A percentile compares a stretch with the other conserved stretches of the same genome.
phyloP scores from a whole-genome alignment of 768 basidiomycete species.

The Termitomyces sp. region DNA sequence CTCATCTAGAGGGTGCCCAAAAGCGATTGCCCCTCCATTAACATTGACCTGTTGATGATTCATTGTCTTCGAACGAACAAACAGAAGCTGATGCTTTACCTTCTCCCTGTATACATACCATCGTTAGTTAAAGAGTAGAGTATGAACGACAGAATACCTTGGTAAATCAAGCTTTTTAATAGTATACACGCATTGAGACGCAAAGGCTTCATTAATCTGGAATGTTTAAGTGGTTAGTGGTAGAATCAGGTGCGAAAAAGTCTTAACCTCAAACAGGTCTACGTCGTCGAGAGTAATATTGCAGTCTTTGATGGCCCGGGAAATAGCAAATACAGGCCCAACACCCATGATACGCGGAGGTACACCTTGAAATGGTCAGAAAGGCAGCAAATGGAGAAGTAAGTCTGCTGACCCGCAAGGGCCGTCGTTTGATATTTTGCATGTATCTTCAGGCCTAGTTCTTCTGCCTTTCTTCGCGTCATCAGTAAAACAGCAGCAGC shows the following conservation, averaged over 20 bases:
- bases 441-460: constrained; percentile 65
- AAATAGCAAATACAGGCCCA: constrained; percentile 82
- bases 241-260: neutral
- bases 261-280: constrained; percentile 68
- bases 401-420: constrained; percentile 44
- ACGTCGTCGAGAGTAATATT: constrained; percentile 67
- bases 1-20: constrained; percentile 81
- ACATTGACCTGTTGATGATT: constrained; percentile 57
- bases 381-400: neutral
- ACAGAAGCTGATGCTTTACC: constrained; percentile 13
- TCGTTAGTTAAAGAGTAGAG: neutral
- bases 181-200: constrained; percentile 75
- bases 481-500: constrained; percentile 79
- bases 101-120: constrained; percentile 25
- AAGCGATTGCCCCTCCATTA: constrained; percentile 86
- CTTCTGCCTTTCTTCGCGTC: constrained; percentile 74
- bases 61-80: neutral
- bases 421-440: constrained; percentile 74
- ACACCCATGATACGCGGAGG: constrained; percentile 86
- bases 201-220: constrained; percentile 90
- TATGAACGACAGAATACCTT: constrained; percentile 18
- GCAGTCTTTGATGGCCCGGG: constrained; percentile 58
- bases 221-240: neutral
- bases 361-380: constrained; percentile 36
- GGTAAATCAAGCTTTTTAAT: constrained; percentile 58